Percentiles rank a stretch among this genome's conserved stretches.
Evolutionary conservation across 371 early-diverging fungal genomes (phyloP).

Genomic region (Rhizopus stolonifer): DNA sequence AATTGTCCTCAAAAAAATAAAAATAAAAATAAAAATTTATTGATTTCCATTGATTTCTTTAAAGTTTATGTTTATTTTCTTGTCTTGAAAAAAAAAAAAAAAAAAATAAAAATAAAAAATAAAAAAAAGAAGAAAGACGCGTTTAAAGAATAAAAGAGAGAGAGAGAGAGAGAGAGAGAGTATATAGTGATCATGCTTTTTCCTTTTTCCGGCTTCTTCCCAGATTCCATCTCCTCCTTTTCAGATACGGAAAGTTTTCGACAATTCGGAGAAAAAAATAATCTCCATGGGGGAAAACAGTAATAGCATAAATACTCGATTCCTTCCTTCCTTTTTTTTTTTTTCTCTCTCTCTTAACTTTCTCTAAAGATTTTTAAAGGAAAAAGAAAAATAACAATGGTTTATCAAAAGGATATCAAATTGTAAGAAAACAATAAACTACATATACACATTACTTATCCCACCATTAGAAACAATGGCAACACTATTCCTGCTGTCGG

Average conservation of each 20-base stretch:
- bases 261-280: slow-evolving; percentile 3
- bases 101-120: too few relatives aligned
- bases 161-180: too few relatives aligned
- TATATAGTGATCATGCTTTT: too few relatives aligned
- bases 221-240: background rate
- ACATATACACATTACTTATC: background rate
- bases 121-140: too few relatives aligned
- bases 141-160: too few relatives aligned
- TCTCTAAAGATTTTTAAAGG: too few relatives aligned
- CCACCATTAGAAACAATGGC: slow-evolving; percentile 42
- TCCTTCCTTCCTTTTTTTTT: slow-evolving; percentile 3
- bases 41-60: too few relatives aligned
- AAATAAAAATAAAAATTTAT: too few relatives aligned
- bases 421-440: slow-evolving; percentile 11
- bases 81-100: too few relatives aligned
- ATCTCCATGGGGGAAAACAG: background rate
- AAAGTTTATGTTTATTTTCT: too few relatives aligned
- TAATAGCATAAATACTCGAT: background rate
- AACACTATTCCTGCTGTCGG: slow-evolving; percentile 47
- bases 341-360: background rate
- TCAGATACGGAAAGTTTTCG: slow-evolving; percentile 1
- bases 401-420: slow-evolving; percentile 25
- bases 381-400: slow-evolving; percentile 21
- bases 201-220: too few relatives aligned
- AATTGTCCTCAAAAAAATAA: too few relatives aligned